Evolutionary conservation across 2,329 filamentous ascomycete genomes (phyloP).

Genomic region (Drechslerella coelobrocha): DNA sequence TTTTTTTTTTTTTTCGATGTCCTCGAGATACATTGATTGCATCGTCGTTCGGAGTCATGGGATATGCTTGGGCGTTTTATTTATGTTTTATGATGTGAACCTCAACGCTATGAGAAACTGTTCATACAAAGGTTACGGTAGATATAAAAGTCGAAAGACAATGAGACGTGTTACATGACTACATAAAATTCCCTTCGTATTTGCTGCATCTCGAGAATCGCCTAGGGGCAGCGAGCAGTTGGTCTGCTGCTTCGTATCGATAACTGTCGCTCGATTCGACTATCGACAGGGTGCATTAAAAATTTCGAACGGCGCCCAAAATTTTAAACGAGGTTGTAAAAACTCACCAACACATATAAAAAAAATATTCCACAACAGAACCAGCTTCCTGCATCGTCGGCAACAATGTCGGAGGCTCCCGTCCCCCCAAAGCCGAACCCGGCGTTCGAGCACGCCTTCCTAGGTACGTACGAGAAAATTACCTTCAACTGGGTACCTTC

Average conservation of each 20-base stretch:
- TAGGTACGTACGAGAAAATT: conserved; percentile 20
- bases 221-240: too few relatives aligned
- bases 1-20: conserved; percentile 25
- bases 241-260: conserved; percentile 33
- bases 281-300: conserved; percentile 7
- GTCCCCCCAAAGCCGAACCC: conserved; percentile 42
- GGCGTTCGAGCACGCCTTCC: conserved; percentile 42
- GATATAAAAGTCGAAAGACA: conserved; percentile 10
- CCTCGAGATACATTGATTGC: conserved; percentile 47
- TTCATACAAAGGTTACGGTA: conserved; percentile 35
- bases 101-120: conserved; percentile 34
- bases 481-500: conserved; percentile 3
- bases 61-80: conserved; percentile 41
- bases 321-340: conserved; percentile 32
- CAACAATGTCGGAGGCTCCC: conserved; percentile 44
- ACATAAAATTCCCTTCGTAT: too few relatives aligned
- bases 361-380: conserved; percentile 7
- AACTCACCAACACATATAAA: conserved; percentile 19
- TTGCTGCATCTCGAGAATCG: too few relatives aligned
- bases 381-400: conserved; percentile 1
- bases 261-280: conserved; percentile 25
- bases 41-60: conserved; percentile 47
- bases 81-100: conserved; percentile 25
- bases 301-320: conserved; percentile 30
- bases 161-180: not conserved